Conservation (phyloP, 371 early-diverging fungal genomes). For the Smittium culicis region DNA sequence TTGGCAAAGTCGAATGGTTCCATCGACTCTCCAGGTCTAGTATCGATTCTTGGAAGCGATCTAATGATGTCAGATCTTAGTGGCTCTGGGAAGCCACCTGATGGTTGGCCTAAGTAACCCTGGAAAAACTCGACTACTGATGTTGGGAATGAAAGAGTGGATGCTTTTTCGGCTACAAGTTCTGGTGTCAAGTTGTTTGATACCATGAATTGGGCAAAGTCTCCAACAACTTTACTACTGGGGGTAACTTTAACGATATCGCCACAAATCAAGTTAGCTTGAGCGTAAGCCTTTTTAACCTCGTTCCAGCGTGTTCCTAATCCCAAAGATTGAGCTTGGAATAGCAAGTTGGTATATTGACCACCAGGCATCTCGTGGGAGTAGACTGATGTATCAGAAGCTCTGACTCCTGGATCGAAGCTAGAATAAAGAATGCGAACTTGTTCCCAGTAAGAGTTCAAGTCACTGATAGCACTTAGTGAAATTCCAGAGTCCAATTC, state of each 20-base stretch:
- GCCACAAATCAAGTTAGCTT: constrained; percentile 82
- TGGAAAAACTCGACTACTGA: constrained; percentile 92
- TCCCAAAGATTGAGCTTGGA: constrained; percentile 86
- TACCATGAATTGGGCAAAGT: constrained; percentile 93
- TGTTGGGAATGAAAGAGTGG: constrained; percentile 72
- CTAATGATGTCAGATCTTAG: constrained; percentile 68
- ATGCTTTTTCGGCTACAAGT: constrained; percentile 61
- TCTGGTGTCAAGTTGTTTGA: constrained; percentile 59
- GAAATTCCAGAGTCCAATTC: constrained; percentile 66
- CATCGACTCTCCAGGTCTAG: constrained; percentile 75
- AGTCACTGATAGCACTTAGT: constrained; percentile 52
- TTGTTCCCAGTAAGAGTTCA: constrained; percentile 94
- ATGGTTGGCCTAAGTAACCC: constrained; percentile 84
- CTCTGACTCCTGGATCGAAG: constrained; percentile 81
- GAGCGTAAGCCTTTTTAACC: constrained; percentile 78
- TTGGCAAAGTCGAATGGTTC: constrained; percentile 58
- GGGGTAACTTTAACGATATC: constrained; percentile 95
- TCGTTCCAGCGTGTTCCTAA: constrained; percentile 85
- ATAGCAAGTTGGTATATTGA: constrained; percentile 91
- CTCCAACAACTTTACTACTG: constrained; percentile 91
- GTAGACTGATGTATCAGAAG: constrained; percentile 80
- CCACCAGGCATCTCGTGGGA: constrained; percentile 94
- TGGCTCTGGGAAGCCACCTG: constrained; percentile 87
- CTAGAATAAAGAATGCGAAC: constrained; percentile 81
- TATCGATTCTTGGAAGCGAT: constrained; percentile 56